Percentiles rank a stretch among this genome's conserved stretches.
Conservation (phyloP, 192 early-diverging fungal species). For the Entrophospora sp. region DNA sequence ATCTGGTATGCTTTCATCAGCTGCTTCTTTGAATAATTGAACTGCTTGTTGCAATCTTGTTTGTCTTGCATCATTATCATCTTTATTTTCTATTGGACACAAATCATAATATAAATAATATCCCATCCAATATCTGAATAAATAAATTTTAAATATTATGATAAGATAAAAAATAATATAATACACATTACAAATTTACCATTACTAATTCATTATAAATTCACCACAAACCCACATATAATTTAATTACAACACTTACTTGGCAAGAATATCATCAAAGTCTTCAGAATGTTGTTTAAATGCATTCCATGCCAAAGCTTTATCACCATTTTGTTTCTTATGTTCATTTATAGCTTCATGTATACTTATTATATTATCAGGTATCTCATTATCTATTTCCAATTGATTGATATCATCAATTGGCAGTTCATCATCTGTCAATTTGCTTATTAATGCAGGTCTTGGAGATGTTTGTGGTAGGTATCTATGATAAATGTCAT, state of each 20-base stretch:
- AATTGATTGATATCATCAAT: background rate
- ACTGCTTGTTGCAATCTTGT: slow-evolving; percentile 4
- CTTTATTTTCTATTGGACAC: background rate
- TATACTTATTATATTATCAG: background rate
- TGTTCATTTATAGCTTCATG: background rate
- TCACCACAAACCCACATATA: no score
- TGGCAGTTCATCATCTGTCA: background rate
- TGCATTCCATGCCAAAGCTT: background rate
- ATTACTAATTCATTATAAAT: no score
- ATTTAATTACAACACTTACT: background rate
- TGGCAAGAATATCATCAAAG: slow-evolving; percentile 1
- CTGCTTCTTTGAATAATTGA: slow-evolving; percentile 7
- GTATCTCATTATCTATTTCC: background rate
- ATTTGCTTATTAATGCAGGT: background rate
- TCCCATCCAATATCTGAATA: slow-evolving; percentile 16
- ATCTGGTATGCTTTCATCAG: slow-evolving; percentile 6
- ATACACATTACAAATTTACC: background rate
- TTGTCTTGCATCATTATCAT: background rate
- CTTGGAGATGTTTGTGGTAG: background rate
- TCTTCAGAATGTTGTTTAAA: background rate
- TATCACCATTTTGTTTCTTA: background rate
- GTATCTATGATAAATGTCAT: background rate
- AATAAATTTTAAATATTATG: background rate
- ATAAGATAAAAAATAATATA: background rate
- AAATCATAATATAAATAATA: slow-evolving; percentile 18